These are phyloP conservation scores for Xylariaceae sp. DNA, from an alignment of 2,329 filamentous ascomycete species.

Conservation along the genomic window DNA sequence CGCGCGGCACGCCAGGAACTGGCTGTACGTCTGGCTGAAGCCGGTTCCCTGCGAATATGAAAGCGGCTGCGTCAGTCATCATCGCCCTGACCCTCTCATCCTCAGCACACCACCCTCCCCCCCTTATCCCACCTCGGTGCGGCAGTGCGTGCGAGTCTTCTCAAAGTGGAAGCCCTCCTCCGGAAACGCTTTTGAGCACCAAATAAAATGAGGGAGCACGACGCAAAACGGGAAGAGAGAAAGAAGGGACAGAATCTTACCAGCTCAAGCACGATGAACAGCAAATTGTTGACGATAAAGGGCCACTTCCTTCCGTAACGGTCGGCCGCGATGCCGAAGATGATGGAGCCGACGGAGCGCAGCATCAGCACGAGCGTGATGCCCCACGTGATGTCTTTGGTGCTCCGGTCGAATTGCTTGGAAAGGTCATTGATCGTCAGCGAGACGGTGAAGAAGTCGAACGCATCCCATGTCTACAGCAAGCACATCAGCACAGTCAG, in stretches of 20 bases:
- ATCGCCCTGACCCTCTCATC: too few species aligned
- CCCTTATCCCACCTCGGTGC: too few species aligned
- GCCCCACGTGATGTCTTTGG: slow-evolving; percentile 55
- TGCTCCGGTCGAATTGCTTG: slow-evolving; percentile 43
- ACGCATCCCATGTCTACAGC: slow-evolving; percentile 53
- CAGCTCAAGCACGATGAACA: slow-evolving; percentile 66
- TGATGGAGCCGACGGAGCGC: slow-evolving; percentile 45
- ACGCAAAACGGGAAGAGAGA: neutral
- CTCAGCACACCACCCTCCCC: too few species aligned
- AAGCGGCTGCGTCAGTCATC: too few species aligned
- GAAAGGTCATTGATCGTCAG: slow-evolving; percentile 49
- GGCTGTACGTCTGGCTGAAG: slow-evolving; percentile 58
- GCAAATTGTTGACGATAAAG: slow-evolving; percentile 66
- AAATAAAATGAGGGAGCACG: slow-evolving; percentile 2
- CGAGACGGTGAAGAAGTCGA: slow-evolving; percentile 60
- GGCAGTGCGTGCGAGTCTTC: too few species aligned
- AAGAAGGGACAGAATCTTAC: slow-evolving; percentile 31
- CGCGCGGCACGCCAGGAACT: slow-evolving; percentile 68
- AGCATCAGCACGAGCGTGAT: slow-evolving; percentile 58
- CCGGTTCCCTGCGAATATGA: slow-evolving; percentile 61
- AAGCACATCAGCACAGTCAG: neutral
- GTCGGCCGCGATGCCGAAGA: slow-evolving; percentile 48
- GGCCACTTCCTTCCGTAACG: slow-evolving; percentile 60
- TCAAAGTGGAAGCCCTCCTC: too few species aligned
- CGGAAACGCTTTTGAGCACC: too few species aligned